Base-by-base conservation (phyloP, 805 yeast genomes). In the Wickerhamiella kazuoi region DNA sequence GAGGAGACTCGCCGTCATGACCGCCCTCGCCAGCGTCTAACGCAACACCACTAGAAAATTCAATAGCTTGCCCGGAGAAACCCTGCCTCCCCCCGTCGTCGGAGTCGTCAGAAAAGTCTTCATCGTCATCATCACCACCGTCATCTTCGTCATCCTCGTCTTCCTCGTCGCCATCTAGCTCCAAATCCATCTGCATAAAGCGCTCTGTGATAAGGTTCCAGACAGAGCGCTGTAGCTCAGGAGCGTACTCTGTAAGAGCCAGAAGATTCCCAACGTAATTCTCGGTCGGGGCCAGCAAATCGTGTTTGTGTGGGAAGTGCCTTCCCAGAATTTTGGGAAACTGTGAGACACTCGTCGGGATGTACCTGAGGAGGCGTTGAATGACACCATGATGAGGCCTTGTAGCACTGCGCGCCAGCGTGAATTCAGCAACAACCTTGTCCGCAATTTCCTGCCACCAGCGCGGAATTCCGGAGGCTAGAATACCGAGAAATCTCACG, bases 111-210 rank as follows among this genome's bases (percentile, higher is more conserved):
- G 48, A 56, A 11, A 52, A 61, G 3, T 48, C 62, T 2, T 58
- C 67, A 13, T 18, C 16, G 13, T 61, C 66, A 2, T 44, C 44
- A n/a, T 44, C 52, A 15, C 45, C 53, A 7, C 47, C 59, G 11
- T 53, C 62, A 2, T 44, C 53, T 15, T 50, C 60, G 4, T 54
- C 59, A 9, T 55, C 63, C 1, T 51, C 60, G 2, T 58, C 66
- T 7, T 62, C 72, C 42, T 82, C 60, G 49, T 79, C 90, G 52
- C 81, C 83, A 51, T 83, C 94, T 41, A 86, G 64, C 56, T 84
- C 97, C 4, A 86, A 95, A 58, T 87, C 98, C 35, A 90, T 64
- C 46, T 81, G 79, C 43, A 90, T 82, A 41, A 80, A 69, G 44
- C 75, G 71, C 56, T 87, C 94, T 30, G 84, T 63, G 14, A 86